These are phyloP conservation scores for Dryadomyces quercus-mongolicae DNA, from an alignment of 2,329 filamentous ascomycete genomes.

Conservation along the genomic window DNA sequence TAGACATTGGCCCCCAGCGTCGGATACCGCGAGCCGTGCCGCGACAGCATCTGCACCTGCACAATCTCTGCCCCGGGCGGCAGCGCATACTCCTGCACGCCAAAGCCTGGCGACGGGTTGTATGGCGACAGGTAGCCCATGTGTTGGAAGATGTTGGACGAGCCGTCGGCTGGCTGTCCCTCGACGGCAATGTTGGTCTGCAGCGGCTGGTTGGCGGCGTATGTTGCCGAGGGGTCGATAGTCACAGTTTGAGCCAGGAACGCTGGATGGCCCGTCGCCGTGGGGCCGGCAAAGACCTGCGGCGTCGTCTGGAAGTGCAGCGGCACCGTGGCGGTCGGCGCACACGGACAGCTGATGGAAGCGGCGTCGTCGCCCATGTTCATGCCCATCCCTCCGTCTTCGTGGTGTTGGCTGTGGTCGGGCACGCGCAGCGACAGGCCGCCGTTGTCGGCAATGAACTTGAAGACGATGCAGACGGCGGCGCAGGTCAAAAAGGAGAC, in stretches of 20 bases:
- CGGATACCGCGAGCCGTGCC: slow-evolving; percentile 64
- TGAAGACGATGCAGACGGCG: slow-evolving; percentile 13
- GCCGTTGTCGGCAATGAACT: slow-evolving; percentile 13
- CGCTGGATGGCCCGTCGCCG: slow-evolving; percentile 55
- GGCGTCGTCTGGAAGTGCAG: slow-evolving; percentile 53
- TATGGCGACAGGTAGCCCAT: slow-evolving; percentile 62
- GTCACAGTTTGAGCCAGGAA: slow-evolving; percentile 62
- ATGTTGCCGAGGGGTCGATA: slow-evolving; percentile 52
- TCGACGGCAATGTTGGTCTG: slow-evolving; percentile 58
- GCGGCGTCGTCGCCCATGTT: background rate
- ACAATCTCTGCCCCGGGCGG: slow-evolving; percentile 55
- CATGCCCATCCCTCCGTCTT: background rate
- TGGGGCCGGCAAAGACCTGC: slow-evolving; percentile 51
- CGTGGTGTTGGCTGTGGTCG: background rate
- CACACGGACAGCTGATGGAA: slow-evolving; percentile 11
- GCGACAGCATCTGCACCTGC: slow-evolving; percentile 60
- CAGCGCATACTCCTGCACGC: slow-evolving; percentile 58
- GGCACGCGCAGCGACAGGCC: slow-evolving; percentile 8
- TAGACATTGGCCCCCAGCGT: slow-evolving; percentile 45
- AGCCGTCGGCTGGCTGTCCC: slow-evolving; percentile 41
- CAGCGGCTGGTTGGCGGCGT: slow-evolving; percentile 56
- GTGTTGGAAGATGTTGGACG: slow-evolving; percentile 53
- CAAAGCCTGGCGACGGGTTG: slow-evolving; percentile 59
- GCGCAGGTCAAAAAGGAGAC: slow-evolving; percentile 13
- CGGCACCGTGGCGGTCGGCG: slow-evolving; percentile 26